Base-by-base conservation (phyloP, 441 rosid genomes). In the Pelargonium australe region DNA sequence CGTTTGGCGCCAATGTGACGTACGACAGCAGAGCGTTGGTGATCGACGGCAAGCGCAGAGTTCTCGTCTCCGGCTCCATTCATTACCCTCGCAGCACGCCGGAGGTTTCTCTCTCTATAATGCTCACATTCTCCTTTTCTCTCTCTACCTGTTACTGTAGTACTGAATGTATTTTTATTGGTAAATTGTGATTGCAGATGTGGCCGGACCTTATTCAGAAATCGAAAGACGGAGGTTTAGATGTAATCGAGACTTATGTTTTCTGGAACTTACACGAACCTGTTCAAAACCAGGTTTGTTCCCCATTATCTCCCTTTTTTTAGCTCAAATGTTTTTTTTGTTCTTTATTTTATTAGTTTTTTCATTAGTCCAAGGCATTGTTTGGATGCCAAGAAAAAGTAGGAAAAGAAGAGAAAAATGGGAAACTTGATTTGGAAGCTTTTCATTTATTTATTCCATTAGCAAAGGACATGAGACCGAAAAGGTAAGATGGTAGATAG, bases 61-160 rank as follows among this genome's bases (percentile, higher is more conserved):
- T 93, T 71, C 77, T 93, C 70, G 70, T 91, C 76, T 91, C 98
- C 58, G 98, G 98, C 28, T 88, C 98, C 64, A 91, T 93, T 80
- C 98, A 91, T 78, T 93, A 93, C 73, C 98, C 98, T 28, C 93
- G 98, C 37, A 93, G 97, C 68, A 86, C 95, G 37, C 90, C 95
- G 2, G 92, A 93, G 84, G 98, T 90, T 37, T 63, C 34, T 58
- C 34, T 41, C 25, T 8, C 17, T 23, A 13, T 19, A 25, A 40
- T 43, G 47, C 7, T 25, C 64, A 16, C 47, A 43, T 43, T 11
- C 14, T 61, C 11, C 28, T 34, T 64, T 5, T 51, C 7, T 7
- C 4, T 19, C 10, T 4, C 4, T 63, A 16, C 41, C 17, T 51
- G 9, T 23, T 13, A 5, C 7, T 70, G 41, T 64, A 37, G 19